These are phyloP conservation scores for Fusarium tuaranense DNA, from an alignment of 2,329 filamentous ascomycete species.

Conservation along the genomic window DNA sequence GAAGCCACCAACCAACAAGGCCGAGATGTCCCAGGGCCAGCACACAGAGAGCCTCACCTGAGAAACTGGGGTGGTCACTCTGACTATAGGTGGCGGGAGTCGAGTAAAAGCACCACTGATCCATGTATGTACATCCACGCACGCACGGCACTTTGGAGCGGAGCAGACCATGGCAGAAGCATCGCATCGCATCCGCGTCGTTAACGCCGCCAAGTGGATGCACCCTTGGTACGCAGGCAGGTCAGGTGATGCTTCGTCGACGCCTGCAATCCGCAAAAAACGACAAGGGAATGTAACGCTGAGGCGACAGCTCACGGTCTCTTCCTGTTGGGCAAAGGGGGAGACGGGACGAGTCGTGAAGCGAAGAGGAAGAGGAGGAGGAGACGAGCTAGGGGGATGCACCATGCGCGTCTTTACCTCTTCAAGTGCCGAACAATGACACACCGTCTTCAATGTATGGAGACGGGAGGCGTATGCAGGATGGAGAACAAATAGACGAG, in stretches of 20 bases:
- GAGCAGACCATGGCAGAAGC: not conserved
- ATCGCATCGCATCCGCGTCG: not conserved
- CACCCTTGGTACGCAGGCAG: slow-evolving; percentile 1
- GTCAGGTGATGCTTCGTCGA: slow-evolving; percentile 43
- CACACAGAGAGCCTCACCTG: slow-evolving; percentile 17
- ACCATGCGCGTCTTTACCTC: slow-evolving; percentile 12
- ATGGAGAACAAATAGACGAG: not conserved
- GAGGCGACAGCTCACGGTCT: not conserved
- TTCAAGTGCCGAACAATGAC: slow-evolving; percentile 33
- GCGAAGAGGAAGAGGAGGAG: not conserved
- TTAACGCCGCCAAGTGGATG: slow-evolving; percentile 21
- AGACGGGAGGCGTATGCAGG: slow-evolving; percentile 25
- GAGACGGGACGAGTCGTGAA: not conserved
- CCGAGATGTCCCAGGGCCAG: slow-evolving; percentile 2
- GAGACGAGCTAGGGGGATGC: not conserved
- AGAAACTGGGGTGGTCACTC: slow-evolving; percentile 26
- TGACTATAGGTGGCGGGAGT: slow-evolving; percentile 10
- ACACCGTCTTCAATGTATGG: slow-evolving; percentile 22
- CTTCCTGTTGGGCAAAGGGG: not conserved
- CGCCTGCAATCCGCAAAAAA: slow-evolving; percentile 38
- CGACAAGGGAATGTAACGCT: slow-evolving; percentile 20
- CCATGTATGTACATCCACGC: slow-evolving; percentile 12
- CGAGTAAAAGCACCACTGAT: slow-evolving; percentile 10
- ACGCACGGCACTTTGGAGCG: slow-evolving; percentile 29
- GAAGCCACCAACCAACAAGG: slow-evolving; percentile 13